These are phyloP conservation scores for Purshia tridentata DNA, from an alignment of 306 rosid species.

Conservation along the genomic window DNA sequence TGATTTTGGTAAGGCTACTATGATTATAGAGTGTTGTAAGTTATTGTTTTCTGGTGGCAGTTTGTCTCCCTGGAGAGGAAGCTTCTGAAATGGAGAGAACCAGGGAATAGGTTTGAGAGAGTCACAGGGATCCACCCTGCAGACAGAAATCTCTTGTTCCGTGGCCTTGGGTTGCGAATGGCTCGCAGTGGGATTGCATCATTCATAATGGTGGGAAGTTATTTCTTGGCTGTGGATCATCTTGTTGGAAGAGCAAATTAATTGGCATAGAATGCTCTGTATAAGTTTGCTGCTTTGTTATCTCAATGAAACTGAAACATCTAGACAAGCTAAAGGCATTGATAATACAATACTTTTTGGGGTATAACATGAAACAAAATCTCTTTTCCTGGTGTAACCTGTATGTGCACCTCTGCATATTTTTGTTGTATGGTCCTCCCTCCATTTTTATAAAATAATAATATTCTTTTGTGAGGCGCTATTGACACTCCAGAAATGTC, in stretches of 20 bases:
- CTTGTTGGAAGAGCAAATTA: slow-evolving; percentile 31
- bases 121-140: slow-evolving; percentile 74
- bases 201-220: slow-evolving; percentile 62
- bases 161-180: slow-evolving; percentile 69
- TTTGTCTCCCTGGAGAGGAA: slow-evolving; percentile 68
- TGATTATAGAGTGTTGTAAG: not conserved
- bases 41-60: slow-evolving; percentile 42
- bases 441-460: too few relatives aligned
- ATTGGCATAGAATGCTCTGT: slow-evolving; percentile 14
- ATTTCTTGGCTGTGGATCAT: slow-evolving; percentile 58
- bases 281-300: not conserved
- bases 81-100: slow-evolving; percentile 65
- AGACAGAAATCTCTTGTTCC: slow-evolving; percentile 65
- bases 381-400: too few relatives aligned
- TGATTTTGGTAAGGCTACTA: not conserved
- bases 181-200: slow-evolving; percentile 77
- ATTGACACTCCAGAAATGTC: too few relatives aligned
- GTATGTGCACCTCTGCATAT: too few relatives aligned
- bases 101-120: slow-evolving; percentile 74
- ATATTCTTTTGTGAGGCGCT: too few relatives aligned
- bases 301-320: not conserved
- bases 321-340: not conserved
- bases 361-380: too few relatives aligned
- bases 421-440: too few relatives aligned
- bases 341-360: not conserved